These are phyloP conservation scores for Clavispora asparagi DNA, from an alignment of 805 yeast genomes.

Conservation along the genomic window DNA sequence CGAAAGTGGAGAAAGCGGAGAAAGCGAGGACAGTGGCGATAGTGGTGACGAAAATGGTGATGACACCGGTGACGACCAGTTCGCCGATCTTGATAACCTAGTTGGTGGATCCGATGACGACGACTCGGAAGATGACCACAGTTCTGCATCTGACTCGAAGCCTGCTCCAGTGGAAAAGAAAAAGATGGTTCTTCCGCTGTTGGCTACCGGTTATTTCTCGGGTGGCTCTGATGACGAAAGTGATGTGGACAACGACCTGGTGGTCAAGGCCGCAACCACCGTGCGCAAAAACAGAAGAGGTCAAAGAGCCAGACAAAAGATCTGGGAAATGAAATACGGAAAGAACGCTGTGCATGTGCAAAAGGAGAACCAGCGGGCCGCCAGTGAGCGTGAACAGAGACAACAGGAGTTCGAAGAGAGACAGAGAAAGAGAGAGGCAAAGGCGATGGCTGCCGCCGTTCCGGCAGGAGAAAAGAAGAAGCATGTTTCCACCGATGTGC, in stretches of 20 bases:
- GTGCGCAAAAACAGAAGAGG: slow-evolving; percentile 88
- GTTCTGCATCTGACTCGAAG: slow-evolving; percentile 1
- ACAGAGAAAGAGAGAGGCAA: slow-evolving; percentile 59
- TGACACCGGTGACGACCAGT: slow-evolving; percentile 26
- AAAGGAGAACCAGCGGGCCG: slow-evolving; percentile 52
- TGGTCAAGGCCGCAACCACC: slow-evolving; percentile 48
- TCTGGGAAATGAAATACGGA: slow-evolving; percentile 93
- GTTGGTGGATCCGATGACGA: slow-evolving; percentile 44
- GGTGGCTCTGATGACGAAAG: slow-evolving; percentile 71
- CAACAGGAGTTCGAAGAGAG: slow-evolving; percentile 70
- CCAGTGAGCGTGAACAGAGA: slow-evolving; percentile 52
- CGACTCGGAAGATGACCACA: not conserved
- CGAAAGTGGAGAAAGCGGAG: slow-evolving; percentile 14
- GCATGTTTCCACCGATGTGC: slow-evolving; percentile 33
- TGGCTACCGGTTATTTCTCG: slow-evolving; percentile 77
- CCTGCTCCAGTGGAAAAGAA: slow-evolving; percentile 2
- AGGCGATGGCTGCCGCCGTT: slow-evolving; percentile 22
- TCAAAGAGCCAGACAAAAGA: slow-evolving; percentile 92
- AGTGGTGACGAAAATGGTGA: slow-evolving; percentile 11
- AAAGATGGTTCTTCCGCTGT: slow-evolving; percentile 47
- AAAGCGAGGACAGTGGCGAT: slow-evolving; percentile 13
- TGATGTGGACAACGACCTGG: slow-evolving; percentile 38
- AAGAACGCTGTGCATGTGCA: slow-evolving; percentile 74
- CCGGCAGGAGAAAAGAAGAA: slow-evolving; percentile 5
- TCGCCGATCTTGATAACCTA: slow-evolving; percentile 32